Evolutionary conservation across 192 early-diverging fungal genomes (phyloP).

Genomic region (Entomortierella lignicola): DNA sequence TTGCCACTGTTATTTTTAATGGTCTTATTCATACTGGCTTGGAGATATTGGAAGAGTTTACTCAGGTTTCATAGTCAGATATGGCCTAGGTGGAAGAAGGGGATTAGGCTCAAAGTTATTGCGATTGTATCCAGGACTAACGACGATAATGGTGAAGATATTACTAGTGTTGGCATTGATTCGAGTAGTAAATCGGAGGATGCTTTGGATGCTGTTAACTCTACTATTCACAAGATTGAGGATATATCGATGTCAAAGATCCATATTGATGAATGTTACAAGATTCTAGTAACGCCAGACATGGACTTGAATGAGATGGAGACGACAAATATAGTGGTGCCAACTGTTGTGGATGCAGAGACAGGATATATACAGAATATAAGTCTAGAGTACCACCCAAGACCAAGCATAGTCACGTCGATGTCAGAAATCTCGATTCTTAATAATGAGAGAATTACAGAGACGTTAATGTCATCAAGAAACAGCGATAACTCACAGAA

Average conservation of each 20-base stretch:
- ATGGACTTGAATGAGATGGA: not conserved
- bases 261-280: not conserved
- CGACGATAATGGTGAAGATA: not conserved
- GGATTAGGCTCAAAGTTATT: not conserved
- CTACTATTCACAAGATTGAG: not conserved
- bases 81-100: not conserved
- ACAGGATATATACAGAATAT: constrained; percentile 2
- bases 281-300: not conserved
- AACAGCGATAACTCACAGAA: not conserved
- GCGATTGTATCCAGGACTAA: not conserved
- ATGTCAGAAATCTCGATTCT: not conserved
- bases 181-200: no score
- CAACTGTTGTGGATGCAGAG: not conserved
- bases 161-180: not conserved
- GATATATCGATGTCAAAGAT: not conserved
- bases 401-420: not conserved
- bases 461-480: not conserved
- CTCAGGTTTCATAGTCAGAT: not conserved
- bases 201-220: not conserved
- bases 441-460: not conserved
- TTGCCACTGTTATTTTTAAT: not conserved
- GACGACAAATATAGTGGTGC: not conserved
- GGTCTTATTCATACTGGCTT: not conserved
- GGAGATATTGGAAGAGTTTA: not conserved
- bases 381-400: not conserved